A percentile compares a stretch with the other conserved stretches of the same genome.
These are phyloP conservation scores for Eucalyptus cloeziana DNA, from an alignment of 345 rosid genomes.

Conservation along the genomic window DNA sequence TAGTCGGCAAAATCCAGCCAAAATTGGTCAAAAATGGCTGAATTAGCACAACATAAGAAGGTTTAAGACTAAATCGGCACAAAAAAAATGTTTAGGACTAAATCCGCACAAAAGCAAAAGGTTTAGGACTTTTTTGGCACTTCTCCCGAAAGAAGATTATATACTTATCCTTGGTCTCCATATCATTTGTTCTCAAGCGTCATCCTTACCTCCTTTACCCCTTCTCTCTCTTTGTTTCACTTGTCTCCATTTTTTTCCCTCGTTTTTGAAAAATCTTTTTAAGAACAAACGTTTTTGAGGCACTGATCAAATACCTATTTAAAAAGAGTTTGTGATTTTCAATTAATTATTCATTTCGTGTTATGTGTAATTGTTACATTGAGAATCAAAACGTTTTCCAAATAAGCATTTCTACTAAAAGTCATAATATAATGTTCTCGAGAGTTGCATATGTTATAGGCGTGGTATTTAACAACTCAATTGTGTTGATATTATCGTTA, in stretches of 20 bases:
- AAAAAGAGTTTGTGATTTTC: background rate
- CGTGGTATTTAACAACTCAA: background rate
- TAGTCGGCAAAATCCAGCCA: no score
- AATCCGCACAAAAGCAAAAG: no score
- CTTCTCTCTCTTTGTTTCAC: background rate
- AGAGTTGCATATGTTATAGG: background rate
- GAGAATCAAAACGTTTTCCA: background rate
- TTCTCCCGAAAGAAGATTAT: background rate
- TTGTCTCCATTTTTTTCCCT: background rate
- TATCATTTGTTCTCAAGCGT: background rate
- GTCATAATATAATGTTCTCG: background rate
- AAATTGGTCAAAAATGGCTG: no score
- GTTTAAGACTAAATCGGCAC: no score
- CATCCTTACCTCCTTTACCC: background rate
- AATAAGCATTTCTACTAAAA: background rate
- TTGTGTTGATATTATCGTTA: background rate
- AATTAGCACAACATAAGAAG: no score
- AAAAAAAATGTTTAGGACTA: no score
- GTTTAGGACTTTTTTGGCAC: no score
- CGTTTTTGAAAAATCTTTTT: background rate
- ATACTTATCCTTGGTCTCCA: background rate
- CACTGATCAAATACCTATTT: background rate
- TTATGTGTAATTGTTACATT: background rate
- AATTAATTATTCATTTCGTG: background rate
- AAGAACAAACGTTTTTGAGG: background rate